Percentiles rank a stretch among this genome's conserved stretches.
Evolutionary conservation across 164 flowering plant genomes (phyloP).

Genomic region (Vitis labrusca): DNA sequence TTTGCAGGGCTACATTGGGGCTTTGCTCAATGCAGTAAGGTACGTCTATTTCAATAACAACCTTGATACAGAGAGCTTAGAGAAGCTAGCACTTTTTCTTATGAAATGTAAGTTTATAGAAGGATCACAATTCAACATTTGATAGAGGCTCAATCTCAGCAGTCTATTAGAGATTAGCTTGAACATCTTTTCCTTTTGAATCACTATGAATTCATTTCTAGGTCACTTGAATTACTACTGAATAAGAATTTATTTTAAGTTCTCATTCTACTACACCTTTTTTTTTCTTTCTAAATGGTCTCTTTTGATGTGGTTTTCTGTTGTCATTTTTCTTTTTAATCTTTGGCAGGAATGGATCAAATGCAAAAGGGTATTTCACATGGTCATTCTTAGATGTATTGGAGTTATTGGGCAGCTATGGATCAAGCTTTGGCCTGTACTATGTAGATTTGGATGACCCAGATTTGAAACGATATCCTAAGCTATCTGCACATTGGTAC

Average conservation of each 20-base stretch:
- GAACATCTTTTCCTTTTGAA: too few relatives aligned
- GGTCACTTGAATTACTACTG: too few relatives aligned
- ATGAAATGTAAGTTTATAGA: too few relatives aligned
- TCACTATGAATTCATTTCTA: too few relatives aligned
- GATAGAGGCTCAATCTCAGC: too few relatives aligned
- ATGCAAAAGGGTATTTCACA: constrained; percentile 39
- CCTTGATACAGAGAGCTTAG: too few relatives aligned
- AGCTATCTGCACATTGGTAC: constrained; percentile 50
- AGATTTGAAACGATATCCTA: constrained; percentile 33
- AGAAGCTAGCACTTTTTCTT: too few relatives aligned
- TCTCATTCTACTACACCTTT: too few relatives aligned
- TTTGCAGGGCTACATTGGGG: constrained; percentile 26
- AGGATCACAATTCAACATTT: too few relatives aligned
- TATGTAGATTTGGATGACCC: constrained; percentile 38
- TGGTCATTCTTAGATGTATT: constrained; percentile 46
- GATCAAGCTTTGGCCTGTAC: constrained; percentile 28
- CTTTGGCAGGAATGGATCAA: constrained; percentile 35
- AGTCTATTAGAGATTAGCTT: too few relatives aligned
- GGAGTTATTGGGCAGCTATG: constrained; percentile 28
- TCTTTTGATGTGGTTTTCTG: background rate
- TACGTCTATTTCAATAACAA: background rate
- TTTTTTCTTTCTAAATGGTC: too few relatives aligned
- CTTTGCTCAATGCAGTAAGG: constrained; percentile 42
- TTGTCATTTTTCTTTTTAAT: background rate
- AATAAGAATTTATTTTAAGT: too few relatives aligned